Evolutionary conservation across 345 rosid species (phyloP).

Genomic region (Pugionium dolabratum): DNA sequence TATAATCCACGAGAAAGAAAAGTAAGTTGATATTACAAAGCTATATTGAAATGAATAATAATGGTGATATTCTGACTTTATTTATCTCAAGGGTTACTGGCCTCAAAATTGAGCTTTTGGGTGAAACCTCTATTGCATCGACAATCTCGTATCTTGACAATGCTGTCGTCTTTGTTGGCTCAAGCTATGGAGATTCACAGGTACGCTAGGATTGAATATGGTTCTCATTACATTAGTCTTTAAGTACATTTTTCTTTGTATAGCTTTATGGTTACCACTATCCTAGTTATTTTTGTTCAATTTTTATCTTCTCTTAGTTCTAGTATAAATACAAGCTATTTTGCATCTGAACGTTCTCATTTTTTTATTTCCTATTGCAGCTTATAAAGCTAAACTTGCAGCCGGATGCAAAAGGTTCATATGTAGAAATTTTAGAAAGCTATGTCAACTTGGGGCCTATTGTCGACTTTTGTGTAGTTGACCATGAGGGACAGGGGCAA

Average conservation of each 20-base stretch:
- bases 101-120: slow-evolving; percentile 90
- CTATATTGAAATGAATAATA: slow-evolving; percentile 1
- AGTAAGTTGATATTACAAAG: slow-evolving; percentile 51
- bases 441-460: slow-evolving; percentile 96
- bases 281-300: slow-evolving; percentile 18
- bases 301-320: slow-evolving; percentile 8
- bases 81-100: slow-evolving; percentile 77
- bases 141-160: slow-evolving; percentile 95
- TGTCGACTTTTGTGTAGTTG: slow-evolving; percentile 94
- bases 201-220: slow-evolving; percentile 38
- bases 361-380: slow-evolving; percentile 46
- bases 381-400: slow-evolving; percentile 86
- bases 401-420: slow-evolving; percentile 95
- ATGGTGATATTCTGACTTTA: slow-evolving; percentile 9
- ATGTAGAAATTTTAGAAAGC: slow-evolving; percentile 90
- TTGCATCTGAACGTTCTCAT: slow-evolving; percentile 9
- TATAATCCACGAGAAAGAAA: slow-evolving; percentile 94
- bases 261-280: slow-evolving; percentile 6
- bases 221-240: neutral
- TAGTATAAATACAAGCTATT: neutral
- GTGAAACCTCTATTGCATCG: slow-evolving; percentile 95
- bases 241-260: neutral
- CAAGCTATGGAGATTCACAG: slow-evolving; percentile 99
- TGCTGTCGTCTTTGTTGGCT: slow-evolving; percentile 89
- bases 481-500: slow-evolving; percentile 99